Conservation (phyloP, 192 early-diverging fungal genomes). For the Obelidium mucronatum region DNA sequence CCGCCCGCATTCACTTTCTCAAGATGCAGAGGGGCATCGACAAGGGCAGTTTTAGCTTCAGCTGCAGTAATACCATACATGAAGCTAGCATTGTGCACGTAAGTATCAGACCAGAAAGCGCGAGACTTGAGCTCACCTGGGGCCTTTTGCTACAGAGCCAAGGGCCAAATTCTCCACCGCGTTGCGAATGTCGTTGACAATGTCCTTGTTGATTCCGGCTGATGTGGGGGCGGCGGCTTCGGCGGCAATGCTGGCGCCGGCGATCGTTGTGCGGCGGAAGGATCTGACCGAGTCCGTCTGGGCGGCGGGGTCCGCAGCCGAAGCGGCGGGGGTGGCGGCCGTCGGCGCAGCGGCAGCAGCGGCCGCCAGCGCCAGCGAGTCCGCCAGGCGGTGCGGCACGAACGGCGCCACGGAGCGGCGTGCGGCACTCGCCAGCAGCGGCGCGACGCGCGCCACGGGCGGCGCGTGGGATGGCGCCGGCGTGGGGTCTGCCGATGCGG, state of each 20-base stretch:
- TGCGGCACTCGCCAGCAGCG: not conserved
- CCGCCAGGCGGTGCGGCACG: not conserved
- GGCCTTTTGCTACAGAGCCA: not conserved
- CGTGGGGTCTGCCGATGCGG: not conserved
- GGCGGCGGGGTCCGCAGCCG: not conserved
- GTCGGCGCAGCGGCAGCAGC: not conserved
- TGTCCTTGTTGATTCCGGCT: not conserved
- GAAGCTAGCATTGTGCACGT: conserved; percentile 49
- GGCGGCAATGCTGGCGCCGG: not conserved
- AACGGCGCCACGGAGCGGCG: not conserved
- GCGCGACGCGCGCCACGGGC: not conserved
- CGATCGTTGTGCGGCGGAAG: conserved; percentile 14
- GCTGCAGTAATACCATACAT: conserved; percentile 45
- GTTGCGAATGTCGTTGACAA: not conserved
- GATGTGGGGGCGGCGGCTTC: not conserved
- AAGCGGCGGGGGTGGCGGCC: not conserved
- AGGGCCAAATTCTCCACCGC: not conserved
- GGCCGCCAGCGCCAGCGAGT: not conserved
- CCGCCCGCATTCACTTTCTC: conserved; percentile 7
- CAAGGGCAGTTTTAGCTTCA: conserved; percentile 49
- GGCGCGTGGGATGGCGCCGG: not conserved
- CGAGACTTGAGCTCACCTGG: not conserved
- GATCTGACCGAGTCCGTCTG: not conserved
- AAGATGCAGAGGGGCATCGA: conserved; percentile 37
- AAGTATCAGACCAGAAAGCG: not conserved